A percentile compares a stretch with the other conserved stretches of the same genome.
These are phyloP conservation scores for Maudiozyma saulgeensis DNA, from an alignment of 805 yeast genomes.

Conservation along the genomic window DNA sequence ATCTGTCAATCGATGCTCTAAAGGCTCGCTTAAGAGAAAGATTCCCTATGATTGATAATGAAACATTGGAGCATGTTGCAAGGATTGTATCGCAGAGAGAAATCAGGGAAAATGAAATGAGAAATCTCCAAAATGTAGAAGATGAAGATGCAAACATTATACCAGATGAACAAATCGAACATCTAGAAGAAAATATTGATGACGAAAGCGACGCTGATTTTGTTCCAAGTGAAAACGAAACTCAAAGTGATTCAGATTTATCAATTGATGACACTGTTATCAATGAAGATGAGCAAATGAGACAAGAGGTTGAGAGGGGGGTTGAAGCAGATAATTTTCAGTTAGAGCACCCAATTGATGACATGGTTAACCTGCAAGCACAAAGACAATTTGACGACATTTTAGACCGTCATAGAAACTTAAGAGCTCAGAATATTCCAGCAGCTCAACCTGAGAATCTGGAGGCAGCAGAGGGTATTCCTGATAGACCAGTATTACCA, in stretches of 20 bases:
- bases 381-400: conserved; percentile 18
- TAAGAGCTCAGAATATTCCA: not conserved
- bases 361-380: conserved; percentile 16
- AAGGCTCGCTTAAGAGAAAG: conserved; percentile 22
- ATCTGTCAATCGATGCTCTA: conserved; percentile 22
- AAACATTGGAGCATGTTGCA: conserved; percentile 22
- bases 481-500: not conserved
- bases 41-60: conserved; percentile 28
- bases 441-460: not conserved
- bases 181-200: conserved; percentile 2
- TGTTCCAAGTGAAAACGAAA: conserved; percentile 8
- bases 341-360: conserved; percentile 10
- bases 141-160: conserved; percentile 11
- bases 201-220: conserved; percentile 26
- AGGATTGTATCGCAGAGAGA: conserved; percentile 22
- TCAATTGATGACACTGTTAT: conserved; percentile 3
- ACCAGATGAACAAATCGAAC: conserved; percentile 8
- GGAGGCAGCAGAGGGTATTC: not conserved
- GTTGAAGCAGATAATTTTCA: not conserved
- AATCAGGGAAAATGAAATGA: conserved; percentile 10
- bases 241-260: conserved; percentile 10
- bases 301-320: conserved; percentile 11
- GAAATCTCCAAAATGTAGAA: not conserved
- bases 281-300: conserved; percentile 4
- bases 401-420: conserved; percentile 10